A percentile compares a stretch with the other conserved stretches of the same genome.
Evolutionary conservation across 768 basidiomycete species (phyloP).

Genomic region (Lactarius hatsudake): DNA sequence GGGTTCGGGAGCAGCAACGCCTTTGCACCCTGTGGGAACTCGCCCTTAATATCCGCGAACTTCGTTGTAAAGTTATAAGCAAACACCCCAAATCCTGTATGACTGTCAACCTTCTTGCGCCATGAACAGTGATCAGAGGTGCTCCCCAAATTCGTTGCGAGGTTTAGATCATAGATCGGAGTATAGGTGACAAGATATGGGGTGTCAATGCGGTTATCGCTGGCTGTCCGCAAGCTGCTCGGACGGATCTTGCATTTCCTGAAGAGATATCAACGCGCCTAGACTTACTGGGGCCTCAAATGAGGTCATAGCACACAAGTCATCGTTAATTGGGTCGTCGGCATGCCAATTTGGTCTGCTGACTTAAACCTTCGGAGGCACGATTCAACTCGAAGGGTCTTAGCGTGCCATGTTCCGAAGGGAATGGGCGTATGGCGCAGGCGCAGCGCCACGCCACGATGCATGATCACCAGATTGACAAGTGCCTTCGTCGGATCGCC

Average conservation of each 20-base stretch:
- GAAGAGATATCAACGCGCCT: background rate
- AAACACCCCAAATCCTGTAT: background rate
- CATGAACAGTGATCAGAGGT: background rate
- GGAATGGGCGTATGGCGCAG: background rate
- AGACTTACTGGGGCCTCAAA: background rate
- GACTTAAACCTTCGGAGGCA: background rate
- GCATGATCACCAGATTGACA: background rate
- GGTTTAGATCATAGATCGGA: background rate
- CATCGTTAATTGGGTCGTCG: background rate
- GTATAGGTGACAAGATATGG: background rate
- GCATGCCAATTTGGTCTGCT: background rate
- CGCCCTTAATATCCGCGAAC: background rate
- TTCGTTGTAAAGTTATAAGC: background rate
- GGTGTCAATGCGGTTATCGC: too few relatives aligned
- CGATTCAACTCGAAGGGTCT: background rate
- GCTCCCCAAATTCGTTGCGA: background rate
- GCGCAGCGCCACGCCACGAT: background rate
- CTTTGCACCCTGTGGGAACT: background rate
- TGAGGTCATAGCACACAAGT: background rate
- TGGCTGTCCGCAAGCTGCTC: background rate
- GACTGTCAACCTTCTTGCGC: background rate
- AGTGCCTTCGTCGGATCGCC: background rate
- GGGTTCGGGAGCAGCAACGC: background rate
- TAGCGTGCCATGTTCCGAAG: background rate
- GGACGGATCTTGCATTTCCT: constrained; percentile 20